These are phyloP conservation scores for Boletus huronensis DNA, from an alignment of 768 basidiomycete species.

Conservation along the genomic window DNA sequence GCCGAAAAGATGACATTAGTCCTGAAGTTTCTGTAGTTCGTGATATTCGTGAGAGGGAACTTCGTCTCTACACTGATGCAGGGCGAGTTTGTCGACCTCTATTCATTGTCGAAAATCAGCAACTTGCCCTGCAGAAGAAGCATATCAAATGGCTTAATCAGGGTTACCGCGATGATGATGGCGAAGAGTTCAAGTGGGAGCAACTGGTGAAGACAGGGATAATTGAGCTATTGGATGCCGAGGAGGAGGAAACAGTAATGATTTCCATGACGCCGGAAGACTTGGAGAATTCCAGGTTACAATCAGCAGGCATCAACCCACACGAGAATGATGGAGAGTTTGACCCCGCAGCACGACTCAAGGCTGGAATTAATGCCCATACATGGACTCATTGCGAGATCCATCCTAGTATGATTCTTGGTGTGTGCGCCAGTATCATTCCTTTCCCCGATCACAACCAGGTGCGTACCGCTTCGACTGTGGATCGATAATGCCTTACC, in stretches of 20 bases:
- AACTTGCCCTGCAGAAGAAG: constrained; percentile 77
- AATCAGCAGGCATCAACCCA: constrained; percentile 56
- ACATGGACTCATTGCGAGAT: constrained; percentile 99
- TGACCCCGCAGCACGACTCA: constrained; percentile 86
- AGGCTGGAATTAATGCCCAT: constrained; percentile 79
- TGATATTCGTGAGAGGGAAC: constrained; percentile 93
- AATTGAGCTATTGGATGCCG: constrained; percentile 93
- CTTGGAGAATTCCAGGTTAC: constrained; percentile 76
- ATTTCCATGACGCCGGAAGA: constrained; percentile 99
- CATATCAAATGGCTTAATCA: constrained; percentile 72
- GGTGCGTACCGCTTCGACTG: constrained; percentile 43
- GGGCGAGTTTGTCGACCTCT: constrained; percentile 96
- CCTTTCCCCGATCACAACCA: constrained; percentile 99
- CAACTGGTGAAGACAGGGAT: constrained; percentile 82
- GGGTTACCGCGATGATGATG: constrained; percentile 54
- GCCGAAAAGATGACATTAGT: constrained; percentile 92
- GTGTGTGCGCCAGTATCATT: constrained; percentile 97
- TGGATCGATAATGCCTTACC: constrained; percentile 1
- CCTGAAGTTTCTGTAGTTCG: constrained; percentile 96
- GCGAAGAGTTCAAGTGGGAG: constrained; percentile 74
- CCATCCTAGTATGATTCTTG: constrained; percentile 98
- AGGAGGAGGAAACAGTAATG: constrained; percentile 99
- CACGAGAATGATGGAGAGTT: constrained; percentile 64
- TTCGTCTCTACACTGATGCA: constrained; percentile 93
- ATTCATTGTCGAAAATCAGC: constrained; percentile 93